Conservation (phyloP, 352 stramenopile species). For the Phytopythium ostracodes region DNA sequence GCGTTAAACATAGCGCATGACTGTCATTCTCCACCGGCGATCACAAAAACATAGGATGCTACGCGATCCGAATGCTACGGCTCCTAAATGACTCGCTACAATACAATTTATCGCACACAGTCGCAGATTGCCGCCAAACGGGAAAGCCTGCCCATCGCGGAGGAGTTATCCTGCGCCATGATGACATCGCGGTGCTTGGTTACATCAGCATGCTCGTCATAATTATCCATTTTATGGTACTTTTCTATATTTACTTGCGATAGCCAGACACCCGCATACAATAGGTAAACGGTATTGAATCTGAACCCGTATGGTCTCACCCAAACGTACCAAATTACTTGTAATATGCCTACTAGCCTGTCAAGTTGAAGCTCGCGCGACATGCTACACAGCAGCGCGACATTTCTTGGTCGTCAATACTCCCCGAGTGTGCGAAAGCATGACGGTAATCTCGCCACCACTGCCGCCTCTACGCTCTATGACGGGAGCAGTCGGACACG, state of each 20-base stretch:
- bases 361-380: too few relatives aligned
- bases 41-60: neutral
- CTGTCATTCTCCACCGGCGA: neutral
- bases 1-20: too few relatives aligned
- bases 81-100: too few relatives aligned
- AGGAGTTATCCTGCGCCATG: neutral
- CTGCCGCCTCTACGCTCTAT: too few relatives aligned
- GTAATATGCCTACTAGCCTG: too few relatives aligned
- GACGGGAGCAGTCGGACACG: too few relatives aligned
- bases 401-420: neutral
- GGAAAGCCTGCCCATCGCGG: neutral
- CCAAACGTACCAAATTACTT: neutral
- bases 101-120: neutral
- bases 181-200: neutral
- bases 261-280: too few relatives aligned
- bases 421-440: neutral
- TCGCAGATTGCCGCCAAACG: neutral
- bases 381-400: neutral
- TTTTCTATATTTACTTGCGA: neutral
- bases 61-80: neutral
- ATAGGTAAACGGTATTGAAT: too few relatives aligned
- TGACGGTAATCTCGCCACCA: too few relatives aligned
- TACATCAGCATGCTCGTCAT: neutral
- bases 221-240: neutral
- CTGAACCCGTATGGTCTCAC: neutral